Base-by-base conservation (phyloP, 176 grass and related monocot species). In the Oropetium thomaeum region DNA sequence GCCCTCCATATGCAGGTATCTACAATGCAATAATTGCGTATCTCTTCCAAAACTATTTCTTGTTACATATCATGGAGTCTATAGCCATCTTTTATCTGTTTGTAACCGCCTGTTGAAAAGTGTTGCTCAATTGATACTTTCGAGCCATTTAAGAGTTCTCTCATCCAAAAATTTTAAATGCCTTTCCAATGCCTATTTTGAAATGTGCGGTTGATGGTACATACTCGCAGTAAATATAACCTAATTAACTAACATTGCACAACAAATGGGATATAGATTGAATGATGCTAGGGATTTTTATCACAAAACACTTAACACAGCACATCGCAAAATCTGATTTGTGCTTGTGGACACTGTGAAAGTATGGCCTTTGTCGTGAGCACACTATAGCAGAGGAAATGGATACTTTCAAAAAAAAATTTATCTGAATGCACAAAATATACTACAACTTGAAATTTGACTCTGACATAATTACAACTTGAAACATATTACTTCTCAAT, bases 1-100 rank as follows among this genome's bases (percentile, higher is more conserved):
- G 66, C 91, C 10, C 69, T 98, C 62, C 86, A 92, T 32, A 44
- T 95, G 42, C 96, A 98, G 91, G 96, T 88, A 73, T 58, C 10
- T 38, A 55, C 33, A 31, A 33, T 61, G 38, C 23, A 62, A 62
- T 62, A 62, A 40, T 33, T 74, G 44, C 49, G 52, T 39, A 10
- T 16, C 42, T 54, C 33, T 69, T 62, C 19, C 8, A 25, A 16
- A 81, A 35, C 39, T 69, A 66, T 25, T 65, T 17, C 25, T 19
- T 38, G 15, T 22, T 70, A 2, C 17, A 9, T 28, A 59, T 65
- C 16, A 71, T 77, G 41, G 6, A 51, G 34, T 55, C 33, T 66
- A 19, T 74, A 31, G 26, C 13, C 27, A 26, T 45, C 49, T 67
- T 67, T 30, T 20, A 33, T 12, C 55, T 57, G 16, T 81, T 39